Percentiles rank a stretch among this genome's conserved stretches.
Evolutionary conservation across 768 basidiomycete species (phyloP).

Genomic region (Xanthoconium stramineum): DNA sequence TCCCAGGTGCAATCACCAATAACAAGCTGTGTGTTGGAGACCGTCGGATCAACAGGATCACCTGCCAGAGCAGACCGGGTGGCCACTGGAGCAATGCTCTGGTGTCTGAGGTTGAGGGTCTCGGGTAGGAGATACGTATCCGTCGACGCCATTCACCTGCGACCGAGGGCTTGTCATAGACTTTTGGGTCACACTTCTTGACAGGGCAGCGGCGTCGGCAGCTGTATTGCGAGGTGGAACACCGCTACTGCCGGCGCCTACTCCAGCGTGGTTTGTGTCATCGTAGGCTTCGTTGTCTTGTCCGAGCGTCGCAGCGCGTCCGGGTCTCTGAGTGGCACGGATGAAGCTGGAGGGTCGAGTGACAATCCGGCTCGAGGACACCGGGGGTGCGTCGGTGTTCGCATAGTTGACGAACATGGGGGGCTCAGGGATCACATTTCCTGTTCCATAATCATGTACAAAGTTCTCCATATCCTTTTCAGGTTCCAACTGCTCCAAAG

Average conservation of each 20-base stretch:
- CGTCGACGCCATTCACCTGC: slow-evolving; percentile 32
- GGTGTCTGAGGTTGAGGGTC: slow-evolving; percentile 21
- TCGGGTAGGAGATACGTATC: slow-evolving; percentile 22
- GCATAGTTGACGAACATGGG: slow-evolving; percentile 84
- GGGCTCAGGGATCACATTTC: slow-evolving; percentile 82
- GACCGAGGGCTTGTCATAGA: slow-evolving; percentile 27
- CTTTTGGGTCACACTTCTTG: slow-evolving; percentile 30
- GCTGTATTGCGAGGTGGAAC: slow-evolving; percentile 38
- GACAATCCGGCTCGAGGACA: slow-evolving; percentile 52
- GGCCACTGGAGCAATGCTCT: slow-evolving; percentile 20
- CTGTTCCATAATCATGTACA: slow-evolving; percentile 86
- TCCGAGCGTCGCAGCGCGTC: slow-evolving; percentile 20
- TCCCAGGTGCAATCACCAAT: slow-evolving; percentile 68
- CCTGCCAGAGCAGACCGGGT: slow-evolving; percentile 35
- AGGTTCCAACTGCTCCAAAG: slow-evolving; percentile 86
- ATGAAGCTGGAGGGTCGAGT: slow-evolving; percentile 56
- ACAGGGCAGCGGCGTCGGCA: slow-evolving; percentile 27
- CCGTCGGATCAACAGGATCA: slow-evolving; percentile 61
- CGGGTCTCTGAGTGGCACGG: slow-evolving; percentile 38
- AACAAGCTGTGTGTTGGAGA: slow-evolving; percentile 57
- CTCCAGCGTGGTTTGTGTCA: slow-evolving; percentile 57
- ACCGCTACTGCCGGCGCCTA: slow-evolving; percentile 52
- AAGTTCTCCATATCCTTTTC: slow-evolving; percentile 88
- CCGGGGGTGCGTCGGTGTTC: slow-evolving; percentile 60
- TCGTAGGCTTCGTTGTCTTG: slow-evolving; percentile 46